A percentile compares a stretch with the other conserved stretches of the same genome.
Conservation (phyloP, 2,329 filamentous ascomycete genomes). For the Neonectria faginata region DNA sequence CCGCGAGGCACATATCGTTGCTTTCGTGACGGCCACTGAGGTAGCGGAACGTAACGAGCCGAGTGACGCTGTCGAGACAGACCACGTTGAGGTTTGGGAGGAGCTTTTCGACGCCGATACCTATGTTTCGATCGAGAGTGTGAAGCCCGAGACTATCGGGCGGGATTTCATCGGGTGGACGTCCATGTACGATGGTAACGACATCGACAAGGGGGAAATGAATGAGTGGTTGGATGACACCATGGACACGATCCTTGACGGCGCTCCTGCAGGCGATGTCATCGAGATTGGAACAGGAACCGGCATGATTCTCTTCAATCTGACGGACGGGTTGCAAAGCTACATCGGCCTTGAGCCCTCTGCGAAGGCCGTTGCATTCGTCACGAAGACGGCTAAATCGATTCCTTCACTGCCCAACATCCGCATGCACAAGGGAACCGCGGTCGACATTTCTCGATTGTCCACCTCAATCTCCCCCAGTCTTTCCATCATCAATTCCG, state of each 20-base stretch:
- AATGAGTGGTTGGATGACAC: slow-evolving; percentile 50
- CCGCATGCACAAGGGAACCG: slow-evolving; percentile 36
- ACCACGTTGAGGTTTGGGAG: slow-evolving; percentile 21
- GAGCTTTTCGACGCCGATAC: slow-evolving; percentile 28
- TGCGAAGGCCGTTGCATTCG: slow-evolving; percentile 35
- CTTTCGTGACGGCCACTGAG: neutral
- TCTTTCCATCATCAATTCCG: slow-evolving; percentile 46
- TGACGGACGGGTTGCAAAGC: slow-evolving; percentile 23
- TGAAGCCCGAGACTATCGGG: slow-evolving; percentile 29
- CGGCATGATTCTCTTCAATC: slow-evolving; percentile 50
- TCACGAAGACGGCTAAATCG: slow-evolving; percentile 27
- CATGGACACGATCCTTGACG: slow-evolving; percentile 36
- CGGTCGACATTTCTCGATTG: slow-evolving; percentile 30
- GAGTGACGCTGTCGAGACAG: neutral
- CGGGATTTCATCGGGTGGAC: slow-evolving; percentile 44
- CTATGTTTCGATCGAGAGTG: slow-evolving; percentile 29
- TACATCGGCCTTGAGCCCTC: slow-evolving; percentile 48
- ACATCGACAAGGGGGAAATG: slow-evolving; percentile 47
- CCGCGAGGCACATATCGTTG: neutral
- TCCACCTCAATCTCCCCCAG: slow-evolving; percentile 4
- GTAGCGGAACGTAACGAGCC: slow-evolving; percentile 3
- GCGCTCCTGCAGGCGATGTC: slow-evolving; percentile 29
- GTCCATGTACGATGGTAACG: slow-evolving; percentile 43
- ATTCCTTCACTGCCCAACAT: slow-evolving; percentile 23
- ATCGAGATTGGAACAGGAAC: slow-evolving; percentile 48